These are phyloP conservation scores for Hura crepitans DNA, from an alignment of 441 rosid genomes.

Conservation along the genomic window DNA sequence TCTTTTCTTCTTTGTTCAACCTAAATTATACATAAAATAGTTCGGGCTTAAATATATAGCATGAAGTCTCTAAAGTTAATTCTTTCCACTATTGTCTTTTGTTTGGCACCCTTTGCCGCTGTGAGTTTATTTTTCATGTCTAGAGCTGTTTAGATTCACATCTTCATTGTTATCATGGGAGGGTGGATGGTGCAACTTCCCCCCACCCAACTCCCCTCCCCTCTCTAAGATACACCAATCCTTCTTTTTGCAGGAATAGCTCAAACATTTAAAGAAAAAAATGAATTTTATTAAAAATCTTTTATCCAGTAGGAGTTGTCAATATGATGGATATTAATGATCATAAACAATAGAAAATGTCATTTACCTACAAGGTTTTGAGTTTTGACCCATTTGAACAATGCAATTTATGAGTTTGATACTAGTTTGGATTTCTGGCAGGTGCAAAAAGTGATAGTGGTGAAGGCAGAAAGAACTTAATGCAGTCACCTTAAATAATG, in stretches of 20 bases:
- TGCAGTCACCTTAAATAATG: neutral
- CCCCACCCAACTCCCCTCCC: too few species aligned
- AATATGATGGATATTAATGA: too few species aligned
- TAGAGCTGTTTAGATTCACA: neutral
- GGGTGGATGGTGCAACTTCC: neutral
- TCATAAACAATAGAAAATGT: too few species aligned
- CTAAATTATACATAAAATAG: conserved; percentile 31
- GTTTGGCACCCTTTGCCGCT: neutral
- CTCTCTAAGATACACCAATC: neutral
- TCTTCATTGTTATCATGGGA: neutral
- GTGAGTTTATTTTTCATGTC: neutral
- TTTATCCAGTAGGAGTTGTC: neutral
- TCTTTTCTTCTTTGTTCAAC: conserved; percentile 96
- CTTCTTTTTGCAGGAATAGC: neutral
- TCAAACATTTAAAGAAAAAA: neutral
- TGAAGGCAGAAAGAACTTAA: neutral
- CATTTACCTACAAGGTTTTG: too few species aligned
- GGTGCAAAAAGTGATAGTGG: neutral
- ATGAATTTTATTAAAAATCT: neutral
- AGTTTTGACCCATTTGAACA: neutral
- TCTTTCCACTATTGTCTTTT: neutral
- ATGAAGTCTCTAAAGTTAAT: neutral
- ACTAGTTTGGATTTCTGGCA: neutral
- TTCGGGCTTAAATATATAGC: conserved; percentile 9
- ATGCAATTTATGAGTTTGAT: neutral